Evolutionary conservation across 176 grass and related monocot genomes (phyloP).

Genomic region (Aegilops umbellulata): DNA sequence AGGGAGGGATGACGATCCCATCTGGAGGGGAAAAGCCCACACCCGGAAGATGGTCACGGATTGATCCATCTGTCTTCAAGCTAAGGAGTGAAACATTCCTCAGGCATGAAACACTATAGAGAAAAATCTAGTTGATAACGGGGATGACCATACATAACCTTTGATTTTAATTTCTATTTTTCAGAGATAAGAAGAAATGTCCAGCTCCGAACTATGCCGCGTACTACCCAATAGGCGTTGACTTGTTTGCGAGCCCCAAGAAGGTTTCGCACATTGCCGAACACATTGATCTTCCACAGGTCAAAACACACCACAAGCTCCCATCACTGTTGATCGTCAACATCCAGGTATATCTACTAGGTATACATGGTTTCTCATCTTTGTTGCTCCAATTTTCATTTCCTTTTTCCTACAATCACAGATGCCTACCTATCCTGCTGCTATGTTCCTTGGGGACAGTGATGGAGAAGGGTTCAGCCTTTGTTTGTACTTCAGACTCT

Average conservation of each 20-base stretch:
- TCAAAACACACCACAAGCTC: constrained; percentile 69
- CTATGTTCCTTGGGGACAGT: constrained; percentile 90
- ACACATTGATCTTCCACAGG: constrained; percentile 79
- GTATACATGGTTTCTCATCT: not conserved
- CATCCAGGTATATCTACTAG: constrained; percentile 62
- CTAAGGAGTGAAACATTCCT: constrained; percentile 93
- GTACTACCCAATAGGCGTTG: constrained; percentile 91
- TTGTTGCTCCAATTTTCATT: not conserved
- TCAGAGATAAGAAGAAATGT: constrained; percentile 91
- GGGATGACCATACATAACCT: not conserved
- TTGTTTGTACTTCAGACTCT: constrained; percentile 88
- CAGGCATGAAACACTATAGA: constrained; percentile 41
- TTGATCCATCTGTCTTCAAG: constrained; percentile 86
- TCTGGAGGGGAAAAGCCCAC: constrained; percentile 48
- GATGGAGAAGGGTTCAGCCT: constrained; percentile 91
- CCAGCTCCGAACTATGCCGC: constrained; percentile 86
- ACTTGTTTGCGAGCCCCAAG: constrained; percentile 73
- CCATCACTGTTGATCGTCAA: constrained; percentile 85
- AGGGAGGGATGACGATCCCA: constrained; percentile 61
- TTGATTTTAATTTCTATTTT: constrained; percentile 1
- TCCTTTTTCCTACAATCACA: constrained; percentile 31
- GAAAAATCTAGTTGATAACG: not conserved
- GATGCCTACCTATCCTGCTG: constrained; percentile 93
- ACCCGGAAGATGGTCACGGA: constrained; percentile 64
- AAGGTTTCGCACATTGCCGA: constrained; percentile 92